Base-by-base conservation (phyloP, 176 grass and related monocot species). In the Raddia distichophylla region DNA sequence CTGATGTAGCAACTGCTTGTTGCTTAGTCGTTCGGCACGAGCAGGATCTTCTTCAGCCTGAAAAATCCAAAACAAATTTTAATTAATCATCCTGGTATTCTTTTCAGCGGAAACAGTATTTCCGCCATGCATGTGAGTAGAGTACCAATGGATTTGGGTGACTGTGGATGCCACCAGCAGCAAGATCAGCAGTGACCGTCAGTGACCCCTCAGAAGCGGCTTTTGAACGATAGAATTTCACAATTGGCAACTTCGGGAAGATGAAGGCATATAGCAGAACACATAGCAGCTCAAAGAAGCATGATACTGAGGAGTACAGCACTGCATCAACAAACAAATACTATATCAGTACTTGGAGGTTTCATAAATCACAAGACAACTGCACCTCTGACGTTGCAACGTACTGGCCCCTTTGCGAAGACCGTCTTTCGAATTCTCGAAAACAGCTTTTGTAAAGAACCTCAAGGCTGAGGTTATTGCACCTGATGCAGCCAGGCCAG, bases 161-260 rank as follows among this genome's bases (percentile, higher is more conserved):
- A 16, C 40, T 64, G 47, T 90, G 58, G 6, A 95, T 61, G 22
- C 90, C 90, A 48, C 69, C 82, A 12, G 82, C 64, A 77, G 74
- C 64, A 62, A 85, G 73, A 44, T 77, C 82, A 17, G 44, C 64
- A 1, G 64, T 40, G 52, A 85, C 74, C 1, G 64, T 85, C 44
- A 68, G 37, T 35, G 90, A 90, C 11, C 93, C 93, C 79, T 95
- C 93, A 22, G 78, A 83, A 43, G 93, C 87, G 20, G 93, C 87
- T 69, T 90, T 92, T 63, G 67, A 53, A 16, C 82, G 81, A 82
- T 90, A 95, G 8, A 83, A 85, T 78, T 84, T 92, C 74, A 90
- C 93, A 51, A 95, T 90, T 6, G 82, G 87, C 60, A 95, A 43
- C 81, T 86, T 92, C 0, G 90, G 90, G 83, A 95, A 90, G 73